Conservation (phyloP, 2,329 filamentous ascomycete genomes). For the Stagonosporopsis cucurbitacearum region DNA sequence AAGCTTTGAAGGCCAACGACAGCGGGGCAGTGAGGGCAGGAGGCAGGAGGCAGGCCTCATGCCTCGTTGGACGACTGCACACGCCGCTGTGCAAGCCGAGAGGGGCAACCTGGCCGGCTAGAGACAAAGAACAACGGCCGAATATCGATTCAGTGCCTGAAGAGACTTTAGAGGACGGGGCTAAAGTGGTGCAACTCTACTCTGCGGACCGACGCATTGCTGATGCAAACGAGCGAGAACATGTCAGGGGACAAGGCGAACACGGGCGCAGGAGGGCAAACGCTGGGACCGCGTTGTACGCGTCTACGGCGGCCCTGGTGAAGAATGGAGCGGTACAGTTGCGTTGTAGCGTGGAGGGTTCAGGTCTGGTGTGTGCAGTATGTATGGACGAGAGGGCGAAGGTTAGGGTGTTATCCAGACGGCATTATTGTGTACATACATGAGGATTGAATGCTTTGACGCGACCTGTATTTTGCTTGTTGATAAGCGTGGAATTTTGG, state of each 20-base stretch:
- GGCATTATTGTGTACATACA: too few species aligned
- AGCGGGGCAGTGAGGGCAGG: background rate
- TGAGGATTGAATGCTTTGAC: too few species aligned
- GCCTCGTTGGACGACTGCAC: background rate
- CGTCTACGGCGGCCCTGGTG: background rate
- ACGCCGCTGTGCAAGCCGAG: background rate
- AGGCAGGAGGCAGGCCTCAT: too few species aligned
- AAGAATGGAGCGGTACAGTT: background rate
- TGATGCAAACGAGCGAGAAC: constrained; percentile 23
- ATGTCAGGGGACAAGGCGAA: constrained; percentile 1
- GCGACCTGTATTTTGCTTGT: background rate
- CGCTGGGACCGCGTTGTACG: background rate
- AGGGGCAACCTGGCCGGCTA: constrained; percentile 5
- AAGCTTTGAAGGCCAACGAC: background rate
- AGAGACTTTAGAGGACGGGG: constrained; percentile 2
- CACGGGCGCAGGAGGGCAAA: constrained; percentile 9
- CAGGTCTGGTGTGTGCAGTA: background rate
- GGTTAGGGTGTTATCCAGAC: background rate
- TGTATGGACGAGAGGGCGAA: background rate
- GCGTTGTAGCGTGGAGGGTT: background rate
- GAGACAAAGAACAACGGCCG: constrained; percentile 6
- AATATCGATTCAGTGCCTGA: constrained; percentile 5
- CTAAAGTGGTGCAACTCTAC: constrained; percentile 26
- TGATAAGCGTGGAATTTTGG: background rate
- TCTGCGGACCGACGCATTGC: constrained; percentile 25